phyloP scores from a whole-genome alignment of 768 basidiomycete species.

The Mrakia blollopis region DNA sequence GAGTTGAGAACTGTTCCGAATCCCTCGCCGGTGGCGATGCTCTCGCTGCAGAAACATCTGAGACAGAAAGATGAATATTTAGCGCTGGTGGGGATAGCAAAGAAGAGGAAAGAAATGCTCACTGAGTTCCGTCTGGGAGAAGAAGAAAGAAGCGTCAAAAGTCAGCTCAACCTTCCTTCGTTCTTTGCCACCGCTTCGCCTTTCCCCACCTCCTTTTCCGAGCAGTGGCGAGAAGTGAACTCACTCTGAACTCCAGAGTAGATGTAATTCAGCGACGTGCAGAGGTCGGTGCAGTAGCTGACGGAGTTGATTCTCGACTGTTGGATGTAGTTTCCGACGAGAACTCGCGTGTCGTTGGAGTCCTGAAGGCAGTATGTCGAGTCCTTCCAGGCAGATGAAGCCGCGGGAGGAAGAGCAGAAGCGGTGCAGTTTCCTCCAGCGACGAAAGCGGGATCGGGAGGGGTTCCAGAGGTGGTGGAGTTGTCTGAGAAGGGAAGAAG shows the following conservation, averaged over 20 bases:
- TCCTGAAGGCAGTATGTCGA: slow-evolving; percentile 8
- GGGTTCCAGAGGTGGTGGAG: neutral
- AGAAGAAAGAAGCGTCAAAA: neutral
- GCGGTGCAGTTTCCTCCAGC: slow-evolving; percentile 9
- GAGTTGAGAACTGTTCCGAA: neutral
- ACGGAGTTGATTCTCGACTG: slow-evolving; percentile 18
- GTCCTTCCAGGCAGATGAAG: neutral
- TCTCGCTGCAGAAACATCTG: slow-evolving; percentile 11
- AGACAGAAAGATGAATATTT: neutral
- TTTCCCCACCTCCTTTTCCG: neutral
- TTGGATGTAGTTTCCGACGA: slow-evolving; percentile 16
- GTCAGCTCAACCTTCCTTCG: neutral
- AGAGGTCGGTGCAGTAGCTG: slow-evolving; percentile 3
- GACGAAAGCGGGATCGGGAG: slow-evolving; percentile 1
- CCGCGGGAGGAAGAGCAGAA: neutral
- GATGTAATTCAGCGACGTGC: neutral
- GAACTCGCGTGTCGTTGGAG: neutral
- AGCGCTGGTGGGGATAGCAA: too few species aligned
- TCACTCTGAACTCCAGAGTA: slow-evolving; percentile 11
- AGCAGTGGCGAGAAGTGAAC: neutral
- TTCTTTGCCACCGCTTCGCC: too few species aligned
- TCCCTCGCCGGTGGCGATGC: neutral
- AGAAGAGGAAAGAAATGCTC: neutral
- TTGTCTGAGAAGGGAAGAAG: neutral
- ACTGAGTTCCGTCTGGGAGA: neutral